Evolutionary conservation across 2,329 filamentous ascomycete genomes (phyloP).

Genomic region (Curvularia verruculosa): DNA sequence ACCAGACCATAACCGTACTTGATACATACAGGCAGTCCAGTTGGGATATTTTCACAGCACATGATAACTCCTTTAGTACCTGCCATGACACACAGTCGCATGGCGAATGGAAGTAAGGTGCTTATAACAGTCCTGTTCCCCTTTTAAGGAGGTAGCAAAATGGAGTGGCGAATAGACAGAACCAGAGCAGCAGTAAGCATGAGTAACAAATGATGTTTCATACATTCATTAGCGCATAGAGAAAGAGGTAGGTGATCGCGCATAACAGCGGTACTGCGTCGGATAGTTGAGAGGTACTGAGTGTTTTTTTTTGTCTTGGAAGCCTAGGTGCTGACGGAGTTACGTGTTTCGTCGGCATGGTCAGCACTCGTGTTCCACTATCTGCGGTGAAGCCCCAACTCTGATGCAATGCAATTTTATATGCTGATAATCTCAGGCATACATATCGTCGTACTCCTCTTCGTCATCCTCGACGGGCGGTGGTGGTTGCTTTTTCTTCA

Average conservation of each 20-base stretch:
- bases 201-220: not conserved
- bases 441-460: constrained; percentile 60
- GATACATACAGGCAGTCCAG: constrained; percentile 14
- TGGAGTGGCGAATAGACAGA: not conserved
- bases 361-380: constrained; percentile 2
- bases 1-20: constrained; percentile 17
- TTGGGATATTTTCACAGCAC: constrained; percentile 16
- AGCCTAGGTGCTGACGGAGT: not conserved
- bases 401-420: constrained; percentile 12
- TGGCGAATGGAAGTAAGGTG: constrained; percentile 20
- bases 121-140: constrained; percentile 12
- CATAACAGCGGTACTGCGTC: not conserved
- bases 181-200: not conserved
- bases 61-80: constrained; percentile 22
- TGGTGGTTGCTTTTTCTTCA: constrained; percentile 57
- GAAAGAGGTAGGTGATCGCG: constrained; percentile 2
- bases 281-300: not conserved
- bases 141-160: constrained; percentile 17
- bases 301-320: not conserved
- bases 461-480: constrained; percentile 59
- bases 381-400: constrained; percentile 12
- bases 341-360: not conserved
- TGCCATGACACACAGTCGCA: constrained; percentile 22
- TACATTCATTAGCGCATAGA: constrained; percentile 5
- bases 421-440: constrained; percentile 43